Base-by-base conservation (phyloP, 305 asterid genomes). In the Solanum hybrid region DNA sequence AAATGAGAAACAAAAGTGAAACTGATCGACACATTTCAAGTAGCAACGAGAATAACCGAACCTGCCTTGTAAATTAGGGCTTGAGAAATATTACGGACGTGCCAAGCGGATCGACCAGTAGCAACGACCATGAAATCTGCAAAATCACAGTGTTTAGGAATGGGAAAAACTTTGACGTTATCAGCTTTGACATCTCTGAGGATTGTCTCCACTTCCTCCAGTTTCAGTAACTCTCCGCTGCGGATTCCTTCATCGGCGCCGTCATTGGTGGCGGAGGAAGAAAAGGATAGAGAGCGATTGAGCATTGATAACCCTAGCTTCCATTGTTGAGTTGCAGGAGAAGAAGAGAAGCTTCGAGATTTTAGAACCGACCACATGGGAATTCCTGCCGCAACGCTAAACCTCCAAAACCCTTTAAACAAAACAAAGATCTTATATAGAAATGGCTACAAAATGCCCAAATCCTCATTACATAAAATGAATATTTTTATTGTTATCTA, bases 101-200 rank as follows among this genome's bases (percentile, higher is more conserved):
- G 99, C 99, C 99, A 97, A 57, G 97, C 95, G 13, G 99, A 97
- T 65, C 98, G 94, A 41, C 98, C 99, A 2, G 99, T 96, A 93
- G 99, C 99, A 88, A 97, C 88, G 76, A 97, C 97, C 96, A 96
- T 94, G 93, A 93, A 93, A 94, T 97, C 99, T 37, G 96, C 93
- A 89, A 94, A 95, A 89, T 97, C 96, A 84, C 90, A 94, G 87
- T 93, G 94, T 65, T 92, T 92, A 20, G 98, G 96, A n/a, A 97
- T 94, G 24, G 93, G 94, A 24, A 97, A 89, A 37, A 97, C 96
- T 84, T 84, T 90, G 77, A 96, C 96, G 68, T 96, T 95, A 89
- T 96, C 99, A 3, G 99, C 99, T 92, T 95, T 95, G 75, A 97
- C 98, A 86, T 97, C 99, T 80, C 72, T 89, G 79, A 96, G 97